Conservation (phyloP, 164 flowering plant genomes). For the Houttuynia cordata region DNA sequence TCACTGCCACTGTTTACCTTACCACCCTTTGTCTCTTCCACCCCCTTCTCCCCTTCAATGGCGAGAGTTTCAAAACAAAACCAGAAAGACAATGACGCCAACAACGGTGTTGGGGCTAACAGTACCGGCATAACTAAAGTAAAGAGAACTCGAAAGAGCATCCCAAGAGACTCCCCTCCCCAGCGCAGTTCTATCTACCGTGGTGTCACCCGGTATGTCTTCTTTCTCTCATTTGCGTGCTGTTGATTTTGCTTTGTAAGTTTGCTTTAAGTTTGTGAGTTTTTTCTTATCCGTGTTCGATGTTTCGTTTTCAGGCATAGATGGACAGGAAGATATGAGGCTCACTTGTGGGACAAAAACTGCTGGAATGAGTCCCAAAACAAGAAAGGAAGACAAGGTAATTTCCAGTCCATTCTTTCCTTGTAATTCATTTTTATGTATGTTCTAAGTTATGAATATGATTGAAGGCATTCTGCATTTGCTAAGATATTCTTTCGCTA, state of each 20-base stretch:
- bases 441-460: too few species aligned
- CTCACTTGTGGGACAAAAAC: conserved; percentile 94
- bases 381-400: conserved; percentile 95
- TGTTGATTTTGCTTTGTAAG: neutral
- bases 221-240: neutral
- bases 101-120: conserved; percentile 1
- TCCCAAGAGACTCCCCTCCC: conserved; percentile 78
- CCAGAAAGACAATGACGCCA: conserved; percentile 19
- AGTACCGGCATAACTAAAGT: conserved; percentile 17
- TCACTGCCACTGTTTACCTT: conserved; percentile 1
- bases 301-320: conserved; percentile 44
- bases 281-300: neutral
- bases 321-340: conserved; percentile 91
- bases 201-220: conserved; percentile 74
- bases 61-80: conserved; percentile 18
- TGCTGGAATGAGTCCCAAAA: conserved; percentile 85
- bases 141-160: conserved; percentile 62
- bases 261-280: neutral
- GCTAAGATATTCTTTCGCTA: neutral
- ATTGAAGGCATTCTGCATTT: too few species aligned
- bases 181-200: conserved; percentile 88
- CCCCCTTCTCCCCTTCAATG: conserved; percentile 13
- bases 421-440: neutral
- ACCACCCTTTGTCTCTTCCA: neutral
- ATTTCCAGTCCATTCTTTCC: neutral